Conservation (phyloP, 352 stramenopile species). For the Phytophthora aleatoria region DNA sequence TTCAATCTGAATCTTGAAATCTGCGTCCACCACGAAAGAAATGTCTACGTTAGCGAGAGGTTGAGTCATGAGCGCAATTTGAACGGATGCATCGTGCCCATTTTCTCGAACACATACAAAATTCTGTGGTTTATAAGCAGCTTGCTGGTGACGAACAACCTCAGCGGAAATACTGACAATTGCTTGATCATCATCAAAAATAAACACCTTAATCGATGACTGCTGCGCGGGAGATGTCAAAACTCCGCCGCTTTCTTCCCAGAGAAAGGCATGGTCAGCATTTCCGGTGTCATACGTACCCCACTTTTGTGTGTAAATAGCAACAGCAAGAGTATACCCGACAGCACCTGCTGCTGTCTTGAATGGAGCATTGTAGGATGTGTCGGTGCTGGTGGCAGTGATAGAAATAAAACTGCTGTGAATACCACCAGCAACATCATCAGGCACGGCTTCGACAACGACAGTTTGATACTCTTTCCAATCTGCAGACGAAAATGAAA, state of each 20-base stretch:
- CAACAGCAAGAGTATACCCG: slow-evolving; percentile 44
- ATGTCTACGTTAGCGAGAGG: slow-evolving; percentile 47
- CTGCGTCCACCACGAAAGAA: slow-evolving; percentile 27
- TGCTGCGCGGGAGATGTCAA: slow-evolving; percentile 45
- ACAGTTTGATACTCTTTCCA: slow-evolving; percentile 47
- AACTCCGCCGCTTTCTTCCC: slow-evolving; percentile 48
- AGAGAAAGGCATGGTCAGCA: slow-evolving; percentile 51
- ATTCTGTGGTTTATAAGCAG: slow-evolving; percentile 23
- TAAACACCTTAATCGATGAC: slow-evolving; percentile 39
- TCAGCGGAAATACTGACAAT: slow-evolving; percentile 46
- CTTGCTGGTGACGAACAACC: slow-evolving; percentile 35
- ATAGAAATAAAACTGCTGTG: slow-evolving; percentile 43
- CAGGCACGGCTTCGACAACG: slow-evolving; percentile 35
- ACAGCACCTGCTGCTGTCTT: slow-evolving; percentile 23
- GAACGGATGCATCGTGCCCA: slow-evolving; percentile 50
- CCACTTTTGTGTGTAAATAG: slow-evolving; percentile 55
- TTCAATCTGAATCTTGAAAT: slow-evolving; percentile 34
- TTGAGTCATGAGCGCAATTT: slow-evolving; percentile 44
- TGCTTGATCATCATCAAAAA: slow-evolving; percentile 60
- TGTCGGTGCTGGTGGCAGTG: slow-evolving; percentile 39
- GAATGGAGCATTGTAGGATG: slow-evolving; percentile 43
- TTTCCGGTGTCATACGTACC: slow-evolving; percentile 67
- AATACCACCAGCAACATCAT: slow-evolving; percentile 44
- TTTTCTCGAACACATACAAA: slow-evolving; percentile 47
- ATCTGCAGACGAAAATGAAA: slow-evolving; percentile 52